Evolutionary conservation across 106 monocot species (phyloP), one percentile per base, ranked within the genome.

Genomic region (Alisma plantagoaquatica): DNA sequence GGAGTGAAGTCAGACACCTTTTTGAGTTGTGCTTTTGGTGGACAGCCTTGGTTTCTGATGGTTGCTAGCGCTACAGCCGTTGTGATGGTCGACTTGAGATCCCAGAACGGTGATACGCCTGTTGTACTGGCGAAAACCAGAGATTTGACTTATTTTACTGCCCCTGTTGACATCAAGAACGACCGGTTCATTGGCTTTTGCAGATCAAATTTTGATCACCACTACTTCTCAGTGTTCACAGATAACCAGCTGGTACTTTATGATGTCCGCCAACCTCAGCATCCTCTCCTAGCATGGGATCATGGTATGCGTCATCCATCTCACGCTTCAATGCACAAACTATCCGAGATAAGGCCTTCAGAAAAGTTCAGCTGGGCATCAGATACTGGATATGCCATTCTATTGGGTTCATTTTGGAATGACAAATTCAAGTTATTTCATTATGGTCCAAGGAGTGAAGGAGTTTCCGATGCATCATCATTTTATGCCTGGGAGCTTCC

Each of bases 401-500:
- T 96, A 46, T 73, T 66, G 10, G 96, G 96, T 48, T 96, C 96
- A n/a, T 78, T 89, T 43, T 63, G 64, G 69, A 79, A 69, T 1
- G 33, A 56, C 44, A 61, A 75, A 41, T 89, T 84, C 43, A 84
- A 51, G 30, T 4, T 81, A 3, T 89, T 96, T 24, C 78, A 64
- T 60, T 96, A 66, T 72, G 96, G 84, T 25, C 60, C 75, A 7
- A 66, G 32, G 3, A 56, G 64, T 20, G 46, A 42, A 66, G 58
- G 50, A 27, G 2, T 28, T 38, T 12, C 27, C 35, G 25, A 49
- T n/a, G 53, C 35, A 33, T 42, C 53, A 66, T 55, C 52, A 4
- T 29, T 81, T 31, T 66, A 69, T 64, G 81, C 84, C 22, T 81
- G 89, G 96, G 89, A 80, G 50, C 73, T 89, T 45, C 96, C 96